phyloP scores from a whole-genome alignment of 495 filamentous ascomycete genomes.

The Aspergillus hancockii region DNA sequence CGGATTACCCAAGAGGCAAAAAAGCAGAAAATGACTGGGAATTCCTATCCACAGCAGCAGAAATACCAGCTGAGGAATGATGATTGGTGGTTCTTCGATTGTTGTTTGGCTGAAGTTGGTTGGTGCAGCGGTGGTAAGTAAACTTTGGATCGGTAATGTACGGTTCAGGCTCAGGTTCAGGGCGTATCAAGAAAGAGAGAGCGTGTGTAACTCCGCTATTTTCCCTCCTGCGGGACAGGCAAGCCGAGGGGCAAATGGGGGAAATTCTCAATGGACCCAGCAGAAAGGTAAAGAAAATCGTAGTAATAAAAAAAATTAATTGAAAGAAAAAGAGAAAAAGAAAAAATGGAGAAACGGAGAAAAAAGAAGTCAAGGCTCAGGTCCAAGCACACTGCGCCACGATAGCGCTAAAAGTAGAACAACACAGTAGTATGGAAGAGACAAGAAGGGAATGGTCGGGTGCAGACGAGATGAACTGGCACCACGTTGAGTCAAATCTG shows the following conservation, averaged over 20 bases:
- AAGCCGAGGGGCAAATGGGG: not conserved
- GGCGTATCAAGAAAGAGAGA: too few relatives aligned
- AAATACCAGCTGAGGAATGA: too few relatives aligned
- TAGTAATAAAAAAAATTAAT: not conserved
- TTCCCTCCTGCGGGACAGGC: not conserved
- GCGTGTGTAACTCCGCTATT: too few relatives aligned
- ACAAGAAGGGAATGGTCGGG: not conserved
- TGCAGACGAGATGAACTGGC: slow-evolving; percentile 13
- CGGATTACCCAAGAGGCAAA: not conserved
- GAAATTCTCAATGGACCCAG: not conserved
- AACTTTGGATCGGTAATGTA: slow-evolving; percentile 1
- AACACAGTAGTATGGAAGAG: not conserved
- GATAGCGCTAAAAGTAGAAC: slow-evolving; percentile 17
- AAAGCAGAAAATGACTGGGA: not conserved
- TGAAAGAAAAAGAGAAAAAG: not conserved
- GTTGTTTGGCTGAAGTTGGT: not conserved
- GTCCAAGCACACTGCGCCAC: slow-evolving; percentile 16
- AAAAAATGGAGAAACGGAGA: not conserved
- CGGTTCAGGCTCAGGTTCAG: not conserved
- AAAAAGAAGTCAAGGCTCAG: not conserved
- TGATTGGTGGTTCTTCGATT: not conserved
- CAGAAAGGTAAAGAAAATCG: slow-evolving; percentile 2
- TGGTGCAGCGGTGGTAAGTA: slow-evolving; percentile 1
- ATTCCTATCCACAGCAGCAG: not conserved
- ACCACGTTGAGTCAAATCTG: slow-evolving; percentile 17